phyloP scores from a whole-genome alignment of 192 early-diverging fungal genomes.

The Rhizoclosmatium globosum region DNA sequence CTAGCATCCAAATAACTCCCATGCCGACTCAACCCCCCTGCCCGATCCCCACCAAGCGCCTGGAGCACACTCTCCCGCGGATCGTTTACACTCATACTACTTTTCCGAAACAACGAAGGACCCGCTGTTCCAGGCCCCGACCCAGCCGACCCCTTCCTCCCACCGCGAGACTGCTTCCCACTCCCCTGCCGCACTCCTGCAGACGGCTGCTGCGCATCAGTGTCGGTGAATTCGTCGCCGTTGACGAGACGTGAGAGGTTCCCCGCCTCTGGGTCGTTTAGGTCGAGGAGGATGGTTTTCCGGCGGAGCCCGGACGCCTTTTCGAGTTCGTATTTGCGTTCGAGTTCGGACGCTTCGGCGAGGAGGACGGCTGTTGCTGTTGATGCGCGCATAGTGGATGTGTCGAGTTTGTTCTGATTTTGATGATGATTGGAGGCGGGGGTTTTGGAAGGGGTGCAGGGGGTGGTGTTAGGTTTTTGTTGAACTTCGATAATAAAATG shows the following conservation, averaged over 20 bases:
- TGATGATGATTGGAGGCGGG: background rate
- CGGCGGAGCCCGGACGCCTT: slow-evolving; percentile 25
- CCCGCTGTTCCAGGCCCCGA: background rate
- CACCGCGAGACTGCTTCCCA: background rate
- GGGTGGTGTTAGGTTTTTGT: background rate
- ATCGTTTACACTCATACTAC: too few species aligned
- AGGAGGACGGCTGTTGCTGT: background rate
- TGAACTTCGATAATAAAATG: too few species aligned
- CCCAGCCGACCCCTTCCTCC: background rate
- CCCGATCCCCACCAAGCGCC: too few species aligned
- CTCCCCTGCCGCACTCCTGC: background rate
- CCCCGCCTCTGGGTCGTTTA: slow-evolving; percentile 19
- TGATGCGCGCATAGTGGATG: slow-evolving; percentile 12
- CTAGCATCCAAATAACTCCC: background rate
- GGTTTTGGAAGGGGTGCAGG: background rate
- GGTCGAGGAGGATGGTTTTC: slow-evolving; percentile 28
- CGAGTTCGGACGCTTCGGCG: background rate
- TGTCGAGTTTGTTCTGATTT: background rate
- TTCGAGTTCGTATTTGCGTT: slow-evolving; percentile 20
- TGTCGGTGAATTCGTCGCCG: background rate
- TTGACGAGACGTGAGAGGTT: background rate
- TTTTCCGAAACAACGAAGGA: too few species aligned
- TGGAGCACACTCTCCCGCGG: too few species aligned
- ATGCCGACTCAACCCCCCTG: too few species aligned
- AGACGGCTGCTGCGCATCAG: too few species aligned